Base-by-base conservation (phyloP, 768 basidiomycete species). In the Sistotremastrum niveocremeum region DNA sequence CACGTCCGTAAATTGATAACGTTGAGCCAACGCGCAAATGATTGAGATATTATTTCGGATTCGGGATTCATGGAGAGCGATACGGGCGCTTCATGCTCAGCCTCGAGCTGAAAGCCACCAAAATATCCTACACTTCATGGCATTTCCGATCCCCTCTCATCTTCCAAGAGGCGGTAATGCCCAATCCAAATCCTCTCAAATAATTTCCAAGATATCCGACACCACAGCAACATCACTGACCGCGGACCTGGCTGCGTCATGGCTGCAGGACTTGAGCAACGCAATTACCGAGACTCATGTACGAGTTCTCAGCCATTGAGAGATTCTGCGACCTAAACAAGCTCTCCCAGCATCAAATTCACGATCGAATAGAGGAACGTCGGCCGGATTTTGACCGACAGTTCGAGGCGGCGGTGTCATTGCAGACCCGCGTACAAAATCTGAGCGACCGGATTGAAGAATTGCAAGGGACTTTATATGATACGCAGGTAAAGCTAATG, bases 281-380 rank as follows among this genome's bases (percentile, higher is more conserved):
- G 76, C 79, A 8, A 84, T 91, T 49, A 63, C 64, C 28, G 64
- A 67, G 34, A 86, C 83, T 7, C 84, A 86, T 69, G 89, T 87
- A 56, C 42, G 62, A 29, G 31, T 51, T 50, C 30, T 42, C 31
- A 54, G 12, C 55, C 41, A 40, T 46, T 57, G 53, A 52, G 40
- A 46, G 41, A 44, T 54, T 46, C 48, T 52, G 39, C 51, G 54
- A 36, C 7, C 42, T 6, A 46, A 52, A 32, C 54, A 47, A n/a
- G 49, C 39, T 10, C 50, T 56, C n/a, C 29, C 61, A 89, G 78
- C 65, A 69, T 54, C 73, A 68, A 54, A 78, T 94, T 52, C 78
- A 82, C 53, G 77, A 82, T 52, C 76, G 83, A 41, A 80, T 89
- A 52, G 71, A 80, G 48, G 61, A 65, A 10, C 73, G 87, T 60